These are phyloP conservation scores for Skeletonema potamos DNA, from an alignment of 108 stramenopile genomes.

Conservation along the genomic window DNA sequence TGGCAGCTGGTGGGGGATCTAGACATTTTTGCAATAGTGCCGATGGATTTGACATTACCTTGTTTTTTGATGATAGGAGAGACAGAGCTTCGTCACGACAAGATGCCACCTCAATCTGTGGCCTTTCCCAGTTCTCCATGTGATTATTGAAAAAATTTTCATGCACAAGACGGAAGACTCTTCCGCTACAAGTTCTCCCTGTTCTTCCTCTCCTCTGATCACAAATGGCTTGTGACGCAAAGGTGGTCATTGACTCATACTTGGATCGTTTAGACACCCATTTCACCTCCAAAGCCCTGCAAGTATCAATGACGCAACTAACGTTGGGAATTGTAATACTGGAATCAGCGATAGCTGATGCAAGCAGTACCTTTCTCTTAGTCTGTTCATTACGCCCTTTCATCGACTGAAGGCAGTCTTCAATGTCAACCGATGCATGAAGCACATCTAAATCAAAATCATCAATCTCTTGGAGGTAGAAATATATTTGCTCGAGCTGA, in stretches of 20 bases:
- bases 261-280: constrained; percentile 27
- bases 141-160: constrained; percentile 22
- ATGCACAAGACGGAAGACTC: constrained; percentile 47
- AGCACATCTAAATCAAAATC: constrained; percentile 36
- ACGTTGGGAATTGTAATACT: constrained; percentile 53
- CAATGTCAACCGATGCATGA: constrained; percentile 48
- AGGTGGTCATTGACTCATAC: constrained; percentile 26
- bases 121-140: constrained; percentile 31
- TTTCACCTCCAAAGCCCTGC: constrained; percentile 45
- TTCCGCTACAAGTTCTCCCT: constrained; percentile 46
- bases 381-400: background rate
- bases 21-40: constrained; percentile 32
- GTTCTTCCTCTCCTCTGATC: constrained; percentile 53
- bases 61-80: constrained; percentile 33
- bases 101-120: constrained; percentile 33
- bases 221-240: constrained; percentile 45
- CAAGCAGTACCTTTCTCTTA: constrained; percentile 40
- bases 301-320: constrained; percentile 53
- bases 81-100: constrained; percentile 44
- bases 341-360: constrained; percentile 56
- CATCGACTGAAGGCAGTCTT: constrained; percentile 43
- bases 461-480: background rate
- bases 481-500: constrained; percentile 34
- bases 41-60: constrained; percentile 28
- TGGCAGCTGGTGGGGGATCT: constrained; percentile 31